Base-by-base conservation (phyloP, 345 rosid genomes). In the Boechera stricta region DNA sequence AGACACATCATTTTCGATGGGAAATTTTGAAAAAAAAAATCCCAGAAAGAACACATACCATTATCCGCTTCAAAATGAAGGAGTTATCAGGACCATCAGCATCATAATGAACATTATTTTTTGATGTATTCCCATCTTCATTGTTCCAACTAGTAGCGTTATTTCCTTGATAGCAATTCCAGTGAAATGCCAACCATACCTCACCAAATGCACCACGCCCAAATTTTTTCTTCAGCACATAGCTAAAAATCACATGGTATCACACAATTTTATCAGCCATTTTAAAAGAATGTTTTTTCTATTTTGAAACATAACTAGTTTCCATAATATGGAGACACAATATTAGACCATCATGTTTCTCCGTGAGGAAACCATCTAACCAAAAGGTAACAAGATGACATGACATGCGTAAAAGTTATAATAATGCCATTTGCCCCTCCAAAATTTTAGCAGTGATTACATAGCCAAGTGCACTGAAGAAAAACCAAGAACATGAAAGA, bases 201-300 rank as follows among this genome's bases (percentile, higher is more conserved):
- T 94, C 98, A 58, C 97, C 98, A 74, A 90, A 89, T 63, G 96
- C 86, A 82, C 98, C 98, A 29, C 87, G 97, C 56, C 93, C 98
- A 86, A 84, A 90, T 78, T 90, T 85, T 85, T 85, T 94, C 89
- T 90, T 91, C 67, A 94, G 80, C 60, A 84, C 81, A 82, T 94
- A 94, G 81, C 98, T 94, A 63, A 81, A 32, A 69, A 79, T 64
- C 62, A 82, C 71, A 69, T 38, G 53, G 57, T 75, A 55, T 74
- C 7, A 67, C 35, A 59, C 36, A 60, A 18, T 39, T 51, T 18
- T 57, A 24, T 71, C 44, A 70, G 75, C 54, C 26, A 29, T 42
- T 52, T 32, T 42, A 6, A 31, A 58, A 72, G 53, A 51, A 9
- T 13, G 3, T 56, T 36, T 21, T 48, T 11, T 21, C 53, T 48